A percentile compares a stretch with the other conserved stretches of the same genome.
phyloP scores from a whole-genome alignment of 768 basidiomycete species.

The Cystobasidium tubakii region DNA sequence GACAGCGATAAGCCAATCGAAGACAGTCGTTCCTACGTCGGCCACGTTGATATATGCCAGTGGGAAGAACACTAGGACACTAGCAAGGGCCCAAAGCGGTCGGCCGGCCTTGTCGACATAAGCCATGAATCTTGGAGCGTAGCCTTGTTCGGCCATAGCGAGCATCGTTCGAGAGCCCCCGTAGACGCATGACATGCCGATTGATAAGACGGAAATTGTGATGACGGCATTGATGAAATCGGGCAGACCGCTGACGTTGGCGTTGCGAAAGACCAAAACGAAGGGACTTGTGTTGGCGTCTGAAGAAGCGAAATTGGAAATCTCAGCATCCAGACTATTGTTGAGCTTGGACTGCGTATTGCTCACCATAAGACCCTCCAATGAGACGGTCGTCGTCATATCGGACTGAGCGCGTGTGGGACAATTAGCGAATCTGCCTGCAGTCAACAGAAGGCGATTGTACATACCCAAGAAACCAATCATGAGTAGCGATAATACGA shows the following conservation, averaged over 20 bases:
- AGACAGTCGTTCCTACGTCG: slow-evolving; percentile 57
- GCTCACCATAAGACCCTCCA: slow-evolving; percentile 49
- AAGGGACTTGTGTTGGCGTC: slow-evolving; percentile 23
- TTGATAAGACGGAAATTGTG: slow-evolving; percentile 59
- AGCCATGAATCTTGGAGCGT: slow-evolving; percentile 64
- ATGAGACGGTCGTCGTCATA: slow-evolving; percentile 50
- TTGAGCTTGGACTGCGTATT: background rate
- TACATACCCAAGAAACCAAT: slow-evolving; percentile 48
- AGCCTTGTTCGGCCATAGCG: slow-evolving; percentile 60
- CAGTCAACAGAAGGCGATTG: background rate
- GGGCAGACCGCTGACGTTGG: slow-evolving; percentile 45
- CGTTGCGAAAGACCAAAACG: slow-evolving; percentile 44
- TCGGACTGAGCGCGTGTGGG: too few species aligned
- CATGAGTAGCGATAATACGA: slow-evolving; percentile 49
- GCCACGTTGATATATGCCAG: slow-evolving; percentile 48
- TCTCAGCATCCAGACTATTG: background rate
- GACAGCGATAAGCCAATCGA: slow-evolving; percentile 61
- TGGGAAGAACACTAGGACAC: slow-evolving; percentile 46
- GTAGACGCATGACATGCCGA: slow-evolving; percentile 62
- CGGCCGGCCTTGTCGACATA: slow-evolving; percentile 62
- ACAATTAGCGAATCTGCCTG: too few species aligned
- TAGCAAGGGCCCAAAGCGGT: slow-evolving; percentile 57
- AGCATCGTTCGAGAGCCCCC: slow-evolving; percentile 61
- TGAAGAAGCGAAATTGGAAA: background rate
- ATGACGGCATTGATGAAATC: slow-evolving; percentile 54